Percentiles rank a stretch among this genome's conserved stretches.
Evolutionary conservation across 2,329 filamentous ascomycete species (phyloP).

Genomic region (Zelopaecilomyces penicillatus): DNA sequence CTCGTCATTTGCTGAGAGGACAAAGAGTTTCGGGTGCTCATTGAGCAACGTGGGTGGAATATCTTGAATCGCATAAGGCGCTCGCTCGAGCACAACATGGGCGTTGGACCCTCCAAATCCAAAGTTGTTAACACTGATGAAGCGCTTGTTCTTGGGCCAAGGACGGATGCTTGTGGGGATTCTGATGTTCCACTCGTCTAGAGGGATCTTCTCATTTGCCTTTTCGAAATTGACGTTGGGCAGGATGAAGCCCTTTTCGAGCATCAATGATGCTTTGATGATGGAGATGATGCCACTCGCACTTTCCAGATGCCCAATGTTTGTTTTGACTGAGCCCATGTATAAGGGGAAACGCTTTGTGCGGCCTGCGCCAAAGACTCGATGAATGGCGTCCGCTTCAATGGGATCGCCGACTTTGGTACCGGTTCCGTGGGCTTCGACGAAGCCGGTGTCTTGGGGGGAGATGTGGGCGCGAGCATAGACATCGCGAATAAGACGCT

Average conservation of each 20-base stretch:
- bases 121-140: conserved; percentile 42
- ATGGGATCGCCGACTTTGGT: conserved; percentile 48
- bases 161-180: conserved; percentile 35
- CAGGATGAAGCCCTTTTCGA: conserved; percentile 41
- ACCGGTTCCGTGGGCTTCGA: conserved; percentile 49
- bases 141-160: conserved; percentile 40
- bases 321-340: conserved; percentile 42
- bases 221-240: conserved; percentile 43
- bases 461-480: conserved; percentile 25
- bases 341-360: conserved; percentile 34
- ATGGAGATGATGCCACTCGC: conserved; percentile 42
- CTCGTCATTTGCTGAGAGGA: conserved; percentile 32
- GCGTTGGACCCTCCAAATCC: conserved; percentile 39
- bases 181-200: conserved; percentile 42
- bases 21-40: conserved; percentile 30
- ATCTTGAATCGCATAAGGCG: conserved; percentile 3
- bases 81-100: conserved; percentile 30
- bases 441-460: conserved; percentile 22
- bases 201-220: conserved; percentile 40
- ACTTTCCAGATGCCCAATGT: conserved; percentile 44
- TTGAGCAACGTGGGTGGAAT: conserved; percentile 10
- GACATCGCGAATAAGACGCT: conserved; percentile 26
- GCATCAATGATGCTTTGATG: conserved; percentile 44
- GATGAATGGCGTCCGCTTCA: conserved; percentile 41
- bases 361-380: conserved; percentile 32